Conservation (phyloP, 805 yeast species). For the Yueomyces sinensis region DNA sequence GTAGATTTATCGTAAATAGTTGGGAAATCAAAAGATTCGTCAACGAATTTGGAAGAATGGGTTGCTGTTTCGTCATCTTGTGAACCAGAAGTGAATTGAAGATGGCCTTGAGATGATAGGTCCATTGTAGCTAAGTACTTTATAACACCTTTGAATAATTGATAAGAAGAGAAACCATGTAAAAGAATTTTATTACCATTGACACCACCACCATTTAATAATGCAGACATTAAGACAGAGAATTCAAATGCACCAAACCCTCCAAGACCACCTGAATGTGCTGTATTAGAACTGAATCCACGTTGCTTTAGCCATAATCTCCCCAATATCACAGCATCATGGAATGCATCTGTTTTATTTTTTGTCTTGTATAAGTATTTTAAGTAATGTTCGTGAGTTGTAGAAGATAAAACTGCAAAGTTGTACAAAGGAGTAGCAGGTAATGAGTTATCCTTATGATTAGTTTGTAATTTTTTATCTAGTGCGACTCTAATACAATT, state of each 20-base stretch:
- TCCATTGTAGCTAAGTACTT: constrained; percentile 75
- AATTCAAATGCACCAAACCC: constrained; percentile 95
- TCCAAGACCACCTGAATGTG: constrained; percentile 36
- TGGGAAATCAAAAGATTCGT: constrained; percentile 56
- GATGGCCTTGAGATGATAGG: constrained; percentile 44
- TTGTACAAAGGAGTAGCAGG: constrained; percentile 70
- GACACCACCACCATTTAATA: constrained; percentile 72
- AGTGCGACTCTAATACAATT: constrained; percentile 69
- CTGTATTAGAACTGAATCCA: constrained; percentile 53
- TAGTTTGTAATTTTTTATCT: constrained; percentile 12
- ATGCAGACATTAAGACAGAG: constrained; percentile 63
- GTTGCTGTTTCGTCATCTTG: constrained; percentile 8
- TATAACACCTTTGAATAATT: constrained; percentile 79
- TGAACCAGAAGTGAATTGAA: constrained; percentile 35
- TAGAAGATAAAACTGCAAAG: constrained; percentile 58
- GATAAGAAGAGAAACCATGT: constrained; percentile 86
- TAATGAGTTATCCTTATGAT: constrained; percentile 33
- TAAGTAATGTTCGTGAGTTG: constrained; percentile 55
- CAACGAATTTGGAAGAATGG: constrained; percentile 27
- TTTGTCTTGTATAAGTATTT: constrained; percentile 65
- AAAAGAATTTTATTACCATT: constrained; percentile 64
- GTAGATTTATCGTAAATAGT: constrained; percentile 64
- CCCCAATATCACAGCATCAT: constrained; percentile 79
- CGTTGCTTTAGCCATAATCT: constrained; percentile 84
- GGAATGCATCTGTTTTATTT: constrained; percentile 66